A percentile compares a stretch with the other conserved stretches of the same genome.
phyloP scores from a whole-genome alignment of 768 basidiomycete species.

The Pisolithus marmoratus region DNA sequence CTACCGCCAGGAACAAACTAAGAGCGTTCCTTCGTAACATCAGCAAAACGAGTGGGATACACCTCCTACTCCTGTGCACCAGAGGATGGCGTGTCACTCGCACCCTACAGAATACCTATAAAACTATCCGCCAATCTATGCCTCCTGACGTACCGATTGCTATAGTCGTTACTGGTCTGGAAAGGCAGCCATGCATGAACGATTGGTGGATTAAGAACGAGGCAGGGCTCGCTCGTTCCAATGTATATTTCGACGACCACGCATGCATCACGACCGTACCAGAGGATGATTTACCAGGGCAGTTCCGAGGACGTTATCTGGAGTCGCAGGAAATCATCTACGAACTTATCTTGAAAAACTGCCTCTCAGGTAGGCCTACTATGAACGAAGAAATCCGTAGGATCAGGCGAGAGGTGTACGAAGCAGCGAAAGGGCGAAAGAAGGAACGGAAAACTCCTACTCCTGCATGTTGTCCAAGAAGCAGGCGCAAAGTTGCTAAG shows the following conservation, averaged over 20 bases:
- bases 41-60: conserved; percentile 19
- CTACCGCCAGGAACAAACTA: conserved; percentile 19
- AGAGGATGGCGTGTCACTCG: conserved; percentile 28
- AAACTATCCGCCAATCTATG: conserved; percentile 23
- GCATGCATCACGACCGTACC: conserved; percentile 33
- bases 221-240: conserved; percentile 12
- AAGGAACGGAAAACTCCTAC: neutral
- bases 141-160: conserved; percentile 27
- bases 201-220: conserved; percentile 17
- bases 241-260: conserved; percentile 31
- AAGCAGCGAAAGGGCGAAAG: neutral
- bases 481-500: neutral
- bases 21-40: conserved; percentile 31
- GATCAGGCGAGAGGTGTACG: neutral
- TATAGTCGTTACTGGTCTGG: conserved; percentile 32
- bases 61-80: conserved; percentile 29
- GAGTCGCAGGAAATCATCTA: conserved; percentile 14
- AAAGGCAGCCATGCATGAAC: conserved; percentile 10
- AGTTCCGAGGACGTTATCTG: neutral
- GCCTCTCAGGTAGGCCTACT: neutral
- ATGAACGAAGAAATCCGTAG: neutral
- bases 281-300: neutral
- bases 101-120: conserved; percentile 24
- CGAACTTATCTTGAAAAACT: conserved; percentile 7
- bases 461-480: neutral